phyloP scores from a whole-genome alignment of 2,329 filamentous ascomycete genomes.

The Rutstroemia sp. region DNA sequence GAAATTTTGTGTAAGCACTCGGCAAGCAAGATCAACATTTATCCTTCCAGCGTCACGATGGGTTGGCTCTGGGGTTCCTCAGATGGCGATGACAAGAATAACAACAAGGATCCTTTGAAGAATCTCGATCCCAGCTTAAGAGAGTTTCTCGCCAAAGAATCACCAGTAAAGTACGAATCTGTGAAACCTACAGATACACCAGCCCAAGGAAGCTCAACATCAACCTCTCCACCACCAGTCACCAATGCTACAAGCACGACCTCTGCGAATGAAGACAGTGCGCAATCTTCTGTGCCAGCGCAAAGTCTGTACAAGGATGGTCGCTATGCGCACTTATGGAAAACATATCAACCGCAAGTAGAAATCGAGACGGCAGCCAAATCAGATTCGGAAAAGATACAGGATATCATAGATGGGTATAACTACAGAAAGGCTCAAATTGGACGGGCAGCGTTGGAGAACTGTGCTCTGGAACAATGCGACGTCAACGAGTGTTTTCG shows the following conservation, averaged over 20 bases:
- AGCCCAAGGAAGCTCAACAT: slow-evolving; percentile 6
- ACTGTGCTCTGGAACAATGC: slow-evolving; percentile 82
- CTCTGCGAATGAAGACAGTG: slow-evolving; percentile 4
- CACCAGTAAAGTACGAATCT: slow-evolving; percentile 42
- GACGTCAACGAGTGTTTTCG: slow-evolving; percentile 78
- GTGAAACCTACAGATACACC: slow-evolving; percentile 15
- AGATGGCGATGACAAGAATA: slow-evolving; percentile 16
- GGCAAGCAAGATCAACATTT: background rate
- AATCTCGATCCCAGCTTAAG: slow-evolving; percentile 57
- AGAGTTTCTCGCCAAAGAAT: slow-evolving; percentile 60
- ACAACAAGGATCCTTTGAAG: slow-evolving; percentile 44
- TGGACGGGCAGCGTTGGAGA: slow-evolving; percentile 78
- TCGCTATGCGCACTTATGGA: slow-evolving; percentile 84
- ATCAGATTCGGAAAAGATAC: slow-evolving; percentile 71
- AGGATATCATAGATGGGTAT: slow-evolving; percentile 73
- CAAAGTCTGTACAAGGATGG: slow-evolving; percentile 60
- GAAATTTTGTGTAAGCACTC: background rate
- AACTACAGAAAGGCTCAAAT: slow-evolving; percentile 76
- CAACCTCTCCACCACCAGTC: slow-evolving; percentile 3
- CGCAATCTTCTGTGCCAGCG: slow-evolving; percentile 18
- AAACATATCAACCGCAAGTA: slow-evolving; percentile 70
- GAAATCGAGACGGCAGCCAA: slow-evolving; percentile 63
- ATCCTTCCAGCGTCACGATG: slow-evolving; percentile 18
- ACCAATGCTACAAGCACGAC: slow-evolving; percentile 9
- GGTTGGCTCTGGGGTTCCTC: slow-evolving; percentile 30